A percentile compares a stretch with the other conserved stretches of the same genome.
Conservation (phyloP, 2,329 filamentous ascomycete genomes). For the Cordyceps cateniannulata region DNA sequence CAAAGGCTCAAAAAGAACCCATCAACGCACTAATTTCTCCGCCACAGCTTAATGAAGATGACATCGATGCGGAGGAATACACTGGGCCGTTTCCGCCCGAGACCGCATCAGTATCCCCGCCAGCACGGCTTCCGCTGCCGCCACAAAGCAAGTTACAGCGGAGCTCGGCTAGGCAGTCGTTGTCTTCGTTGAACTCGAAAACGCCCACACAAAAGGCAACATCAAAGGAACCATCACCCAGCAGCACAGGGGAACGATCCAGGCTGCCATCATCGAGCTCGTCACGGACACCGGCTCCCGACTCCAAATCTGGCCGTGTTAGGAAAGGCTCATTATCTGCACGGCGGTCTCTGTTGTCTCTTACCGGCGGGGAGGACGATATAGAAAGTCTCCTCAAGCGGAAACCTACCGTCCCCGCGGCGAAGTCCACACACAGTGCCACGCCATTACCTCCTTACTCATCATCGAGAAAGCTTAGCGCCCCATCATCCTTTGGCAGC, state of each 20-base stretch:
- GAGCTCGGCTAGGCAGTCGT: background rate
- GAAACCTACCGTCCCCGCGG: background rate
- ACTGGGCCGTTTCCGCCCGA: background rate
- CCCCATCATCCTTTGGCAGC: background rate
- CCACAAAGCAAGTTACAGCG: background rate
- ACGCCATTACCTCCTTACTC: background rate
- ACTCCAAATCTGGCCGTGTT: background rate
- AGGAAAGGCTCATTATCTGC: constrained; percentile 1
- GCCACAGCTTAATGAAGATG: background rate
- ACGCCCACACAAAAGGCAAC: background rate
- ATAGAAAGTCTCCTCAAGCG: background rate
- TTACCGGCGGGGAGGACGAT: constrained; percentile 6
- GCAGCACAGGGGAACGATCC: background rate
- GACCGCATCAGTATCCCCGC: background rate
- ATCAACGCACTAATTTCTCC: background rate
- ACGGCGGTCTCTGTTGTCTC: constrained; percentile 10
- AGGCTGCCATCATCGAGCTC: background rate
- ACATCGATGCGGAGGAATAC: background rate
- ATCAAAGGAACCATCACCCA: background rate
- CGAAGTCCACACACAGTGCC: background rate
- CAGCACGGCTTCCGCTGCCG: background rate
- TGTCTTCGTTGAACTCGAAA: background rate
- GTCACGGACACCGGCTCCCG: background rate
- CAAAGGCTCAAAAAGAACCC: background rate
- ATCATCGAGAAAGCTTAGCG: background rate